These are phyloP conservation scores for Malus hybrid DNA, from an alignment of 331 rosid genomes.

Conservation along the genomic window DNA sequence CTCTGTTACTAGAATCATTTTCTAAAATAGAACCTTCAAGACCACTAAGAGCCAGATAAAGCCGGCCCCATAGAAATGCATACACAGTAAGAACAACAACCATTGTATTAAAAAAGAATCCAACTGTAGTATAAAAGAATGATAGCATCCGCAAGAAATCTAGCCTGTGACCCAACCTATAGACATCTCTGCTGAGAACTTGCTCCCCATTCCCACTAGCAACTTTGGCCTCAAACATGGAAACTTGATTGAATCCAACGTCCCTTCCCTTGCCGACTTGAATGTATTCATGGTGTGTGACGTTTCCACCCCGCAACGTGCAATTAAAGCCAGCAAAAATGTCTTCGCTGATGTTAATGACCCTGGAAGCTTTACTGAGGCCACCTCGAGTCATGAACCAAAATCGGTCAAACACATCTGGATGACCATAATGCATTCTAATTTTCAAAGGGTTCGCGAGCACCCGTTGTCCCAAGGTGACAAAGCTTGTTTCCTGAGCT, in stretches of 20 bases:
- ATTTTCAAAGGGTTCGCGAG: constrained; percentile 81
- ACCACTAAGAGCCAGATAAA: constrained; percentile 80
- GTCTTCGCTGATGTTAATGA: constrained; percentile 88
- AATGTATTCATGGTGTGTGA: constrained; percentile 88
- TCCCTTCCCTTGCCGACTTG: constrained; percentile 96
- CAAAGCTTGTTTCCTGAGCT: constrained; percentile 88
- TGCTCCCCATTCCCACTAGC: constrained; percentile 94
- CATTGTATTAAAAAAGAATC: constrained; percentile 81
- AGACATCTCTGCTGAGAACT: constrained; percentile 74
- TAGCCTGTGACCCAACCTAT: constrained; percentile 77
- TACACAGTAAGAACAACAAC: constrained; percentile 70
- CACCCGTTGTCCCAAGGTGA: constrained; percentile 87
- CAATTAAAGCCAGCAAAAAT: constrained; percentile 88
- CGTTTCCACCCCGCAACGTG: constrained; percentile 79
- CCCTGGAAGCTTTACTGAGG: constrained; percentile 83
- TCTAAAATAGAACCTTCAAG: constrained; percentile 50
- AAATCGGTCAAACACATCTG: constrained; percentile 86
- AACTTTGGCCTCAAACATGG: constrained; percentile 95
- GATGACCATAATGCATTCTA: constrained; percentile 94
- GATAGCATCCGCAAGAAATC: constrained; percentile 85
- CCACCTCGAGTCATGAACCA: constrained; percentile 89
- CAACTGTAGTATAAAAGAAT: constrained; percentile 75
- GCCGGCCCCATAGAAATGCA: constrained; percentile 77
- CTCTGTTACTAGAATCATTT: constrained; percentile 36
- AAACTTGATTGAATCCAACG: constrained; percentile 77